A percentile compares a stretch with the other conserved stretches of the same genome.
These are phyloP conservation scores for Nissolia schottii DNA, from an alignment of 306 rosid species.

Conservation along the genomic window DNA sequence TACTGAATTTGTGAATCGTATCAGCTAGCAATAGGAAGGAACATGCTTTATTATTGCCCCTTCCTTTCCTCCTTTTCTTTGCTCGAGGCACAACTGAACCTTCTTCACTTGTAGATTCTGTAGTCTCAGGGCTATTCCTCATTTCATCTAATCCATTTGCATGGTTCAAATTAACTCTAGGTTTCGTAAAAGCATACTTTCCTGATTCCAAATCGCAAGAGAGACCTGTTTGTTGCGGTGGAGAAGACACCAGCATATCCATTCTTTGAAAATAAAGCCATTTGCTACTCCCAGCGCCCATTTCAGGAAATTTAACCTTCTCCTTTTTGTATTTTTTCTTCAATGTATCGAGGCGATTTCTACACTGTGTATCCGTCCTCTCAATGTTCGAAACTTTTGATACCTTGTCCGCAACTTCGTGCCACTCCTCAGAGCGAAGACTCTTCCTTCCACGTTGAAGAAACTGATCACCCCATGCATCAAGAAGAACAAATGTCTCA, in stretches of 20 bases:
- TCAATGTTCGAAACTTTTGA: constrained; percentile 67
- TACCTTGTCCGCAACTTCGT: constrained; percentile 80
- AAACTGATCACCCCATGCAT: constrained; percentile 85
- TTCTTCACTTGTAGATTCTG: constrained; percentile 50
- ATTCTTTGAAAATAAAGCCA: constrained; percentile 78
- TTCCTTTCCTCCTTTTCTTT: constrained; percentile 53
- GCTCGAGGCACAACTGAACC: constrained; percentile 56
- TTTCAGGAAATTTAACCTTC: constrained; percentile 46
- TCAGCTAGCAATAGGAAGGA: constrained; percentile 70
- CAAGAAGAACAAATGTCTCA: constrained; percentile 74
- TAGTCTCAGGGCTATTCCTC: constrained; percentile 74
- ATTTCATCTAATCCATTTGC: constrained; percentile 70
- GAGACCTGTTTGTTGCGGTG: constrained; percentile 53
- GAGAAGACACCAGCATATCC: constrained; percentile 63
- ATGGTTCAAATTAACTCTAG: constrained; percentile 51
- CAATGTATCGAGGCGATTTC: constrained; percentile 84
- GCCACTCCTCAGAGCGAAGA: constrained; percentile 90
- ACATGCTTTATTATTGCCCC: constrained; percentile 42
- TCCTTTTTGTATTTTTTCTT: constrained; percentile 91
- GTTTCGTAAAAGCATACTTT: constrained; percentile 56
- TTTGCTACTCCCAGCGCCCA: constrained; percentile 36
- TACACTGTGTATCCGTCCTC: constrained; percentile 79
- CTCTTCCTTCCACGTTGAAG: constrained; percentile 83
- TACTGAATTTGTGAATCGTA: constrained; percentile 65
- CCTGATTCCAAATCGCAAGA: constrained; percentile 74